Percentiles rank a stretch among this genome's conserved stretches.
phyloP scores from a whole-genome alignment of 1,284 basidiomycete genomes.

The Leccinum griseonigrum region DNA sequence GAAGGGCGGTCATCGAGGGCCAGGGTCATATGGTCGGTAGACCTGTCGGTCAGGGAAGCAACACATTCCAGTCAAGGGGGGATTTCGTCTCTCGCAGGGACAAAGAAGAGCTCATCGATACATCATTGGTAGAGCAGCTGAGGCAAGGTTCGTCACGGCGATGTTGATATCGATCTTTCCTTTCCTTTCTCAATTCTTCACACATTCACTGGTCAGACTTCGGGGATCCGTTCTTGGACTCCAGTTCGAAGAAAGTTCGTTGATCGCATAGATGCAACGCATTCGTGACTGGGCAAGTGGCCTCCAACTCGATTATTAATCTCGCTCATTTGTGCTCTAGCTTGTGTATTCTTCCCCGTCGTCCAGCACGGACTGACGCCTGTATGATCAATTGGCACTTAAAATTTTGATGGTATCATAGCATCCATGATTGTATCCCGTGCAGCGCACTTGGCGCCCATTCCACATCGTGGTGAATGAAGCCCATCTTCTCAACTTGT shows the following conservation, averaged over 20 bases:
- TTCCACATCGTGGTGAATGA: neutral
- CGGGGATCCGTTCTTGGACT: constrained; percentile 47
- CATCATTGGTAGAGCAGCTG: constrained; percentile 36
- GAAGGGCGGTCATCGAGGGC: constrained; percentile 24
- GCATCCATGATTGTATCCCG: constrained; percentile 4
- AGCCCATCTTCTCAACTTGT: neutral
- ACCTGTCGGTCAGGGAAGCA: constrained; percentile 21
- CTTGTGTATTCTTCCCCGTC: neutral
- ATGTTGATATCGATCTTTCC: neutral
- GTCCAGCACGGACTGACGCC: neutral
- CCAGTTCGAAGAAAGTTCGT: constrained; percentile 19
- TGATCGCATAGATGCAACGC: constrained; percentile 8
- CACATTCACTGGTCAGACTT: constrained; percentile 34
- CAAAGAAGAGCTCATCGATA: constrained; percentile 45
- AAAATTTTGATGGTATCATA: constrained; percentile 1
- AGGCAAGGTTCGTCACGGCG: constrained; percentile 35
- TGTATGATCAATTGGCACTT: neutral
- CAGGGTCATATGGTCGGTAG: constrained; percentile 19
- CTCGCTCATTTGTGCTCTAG: constrained; percentile 18
- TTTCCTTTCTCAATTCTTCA: constrained; percentile 2
- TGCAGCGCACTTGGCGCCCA: neutral
- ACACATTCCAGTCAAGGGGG: constrained; percentile 23
- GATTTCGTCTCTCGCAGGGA: constrained; percentile 29
- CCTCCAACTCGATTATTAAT: constrained; percentile 8
- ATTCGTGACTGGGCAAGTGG: neutral